phyloP scores from a whole-genome alignment of 176 grass and related monocot species.

The Eremochloa ophiuroides region DNA sequence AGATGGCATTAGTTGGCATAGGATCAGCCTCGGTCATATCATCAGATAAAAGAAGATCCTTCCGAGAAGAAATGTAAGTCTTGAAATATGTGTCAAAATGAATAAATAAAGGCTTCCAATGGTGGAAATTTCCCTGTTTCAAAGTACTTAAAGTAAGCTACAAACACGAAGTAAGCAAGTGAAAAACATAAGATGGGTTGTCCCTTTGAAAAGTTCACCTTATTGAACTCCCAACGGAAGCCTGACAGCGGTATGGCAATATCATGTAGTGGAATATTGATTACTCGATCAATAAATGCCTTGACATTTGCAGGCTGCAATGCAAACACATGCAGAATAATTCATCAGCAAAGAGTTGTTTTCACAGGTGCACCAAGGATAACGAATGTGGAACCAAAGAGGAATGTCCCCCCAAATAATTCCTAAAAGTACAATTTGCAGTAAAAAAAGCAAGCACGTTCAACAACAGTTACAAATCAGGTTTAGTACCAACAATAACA shows the following conservation, averaged over 20 bases:
- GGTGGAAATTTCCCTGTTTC: conserved; percentile 92
- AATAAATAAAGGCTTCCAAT: conserved; percentile 95
- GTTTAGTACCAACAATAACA: neutral
- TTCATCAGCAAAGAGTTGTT: conserved; percentile 22
- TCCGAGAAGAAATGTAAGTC: conserved; percentile 79
- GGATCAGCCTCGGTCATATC: conserved; percentile 65
- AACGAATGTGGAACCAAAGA: neutral
- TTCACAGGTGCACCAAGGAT: neutral
- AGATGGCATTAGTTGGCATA: conserved; percentile 78
- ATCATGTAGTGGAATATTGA: conserved; percentile 92
- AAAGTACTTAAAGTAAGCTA: conserved; percentile 24
- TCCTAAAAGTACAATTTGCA: neutral
- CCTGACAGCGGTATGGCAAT: conserved; percentile 95
- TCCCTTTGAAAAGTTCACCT: conserved; percentile 46
- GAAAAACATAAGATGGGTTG: neutral
- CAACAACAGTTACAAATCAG: neutral
- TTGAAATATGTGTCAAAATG: conserved; percentile 98
- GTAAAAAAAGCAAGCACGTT: neutral
- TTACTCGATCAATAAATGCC: conserved; percentile 94
- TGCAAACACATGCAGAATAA: conserved; percentile 40
- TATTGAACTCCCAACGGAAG: conserved; percentile 93
- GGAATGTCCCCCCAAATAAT: neutral
- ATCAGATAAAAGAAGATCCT: conserved; percentile 91
- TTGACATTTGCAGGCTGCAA: conserved; percentile 95
- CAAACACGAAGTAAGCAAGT: neutral